Conservation (phyloP, 1,284 basidiomycete genomes). For the Leccinum holopus region DNA sequence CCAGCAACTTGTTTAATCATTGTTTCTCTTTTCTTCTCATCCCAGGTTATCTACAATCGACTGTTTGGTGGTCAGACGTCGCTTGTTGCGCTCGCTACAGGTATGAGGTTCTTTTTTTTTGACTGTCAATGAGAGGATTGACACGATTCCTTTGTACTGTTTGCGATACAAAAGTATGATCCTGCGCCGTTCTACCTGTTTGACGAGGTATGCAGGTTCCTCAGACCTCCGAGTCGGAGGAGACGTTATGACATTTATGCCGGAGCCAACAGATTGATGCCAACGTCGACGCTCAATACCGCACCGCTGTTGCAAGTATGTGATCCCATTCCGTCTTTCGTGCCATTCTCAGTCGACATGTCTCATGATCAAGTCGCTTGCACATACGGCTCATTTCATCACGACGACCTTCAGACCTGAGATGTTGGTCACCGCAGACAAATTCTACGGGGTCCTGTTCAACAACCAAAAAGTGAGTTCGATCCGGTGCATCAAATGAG, state of each 20-base stretch:
- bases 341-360: background rate
- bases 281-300: slow-evolving; percentile 96
- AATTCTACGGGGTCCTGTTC: slow-evolving; percentile 99
- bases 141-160: slow-evolving; percentile 54
- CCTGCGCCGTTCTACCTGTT: slow-evolving; percentile 99
- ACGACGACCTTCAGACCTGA: slow-evolving; percentile 95
- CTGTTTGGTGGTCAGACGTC: slow-evolving; percentile 98
- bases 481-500: slow-evolving; percentile 77
- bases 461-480: slow-evolving; percentile 94
- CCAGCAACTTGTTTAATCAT: no score
- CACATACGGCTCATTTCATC: slow-evolving; percentile 92
- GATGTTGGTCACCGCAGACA: slow-evolving; percentile 92
- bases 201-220: slow-evolving; percentile 68
- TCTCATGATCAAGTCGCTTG: slow-evolving; percentile 87
- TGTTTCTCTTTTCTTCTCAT: no score
- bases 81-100: slow-evolving; percentile 91
- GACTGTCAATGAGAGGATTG: background rate
- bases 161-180: slow-evolving; percentile 99
- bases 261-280: slow-evolving; percentile 76
- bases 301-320: slow-evolving; percentile 92
- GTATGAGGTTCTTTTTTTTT: slow-evolving; percentile 39
- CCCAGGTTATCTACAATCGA: no score
- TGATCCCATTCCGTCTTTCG: slow-evolving; percentile 7
- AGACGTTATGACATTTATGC: background rate
- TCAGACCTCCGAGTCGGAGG: background rate